Conservation (phyloP, 2,329 filamentous ascomycete species). For the Fusarium fracticaudum region DNA sequence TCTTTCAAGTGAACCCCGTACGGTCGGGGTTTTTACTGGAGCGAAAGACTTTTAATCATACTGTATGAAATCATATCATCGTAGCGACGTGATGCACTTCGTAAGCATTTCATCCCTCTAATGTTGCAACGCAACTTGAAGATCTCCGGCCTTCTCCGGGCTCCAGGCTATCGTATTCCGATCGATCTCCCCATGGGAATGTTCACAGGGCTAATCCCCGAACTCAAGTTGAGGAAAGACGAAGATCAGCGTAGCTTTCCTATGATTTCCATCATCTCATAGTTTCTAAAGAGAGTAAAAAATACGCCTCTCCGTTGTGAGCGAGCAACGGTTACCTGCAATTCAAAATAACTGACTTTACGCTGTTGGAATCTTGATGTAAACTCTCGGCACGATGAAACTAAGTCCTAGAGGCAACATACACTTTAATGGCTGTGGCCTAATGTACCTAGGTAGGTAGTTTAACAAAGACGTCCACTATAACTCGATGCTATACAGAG, state of each 20-base stretch:
- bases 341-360: background rate
- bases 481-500: background rate
- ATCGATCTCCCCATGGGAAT: slow-evolving; percentile 9
- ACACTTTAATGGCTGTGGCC: background rate
- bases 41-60: background rate
- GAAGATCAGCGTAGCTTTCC: background rate
- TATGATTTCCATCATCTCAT: background rate
- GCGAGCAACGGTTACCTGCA: background rate
- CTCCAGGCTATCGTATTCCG: background rate
- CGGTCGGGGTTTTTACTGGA: background rate
- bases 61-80: background rate
- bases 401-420: background rate
- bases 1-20: background rate
- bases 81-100: background rate
- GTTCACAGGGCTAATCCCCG: slow-evolving; percentile 9
- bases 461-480: background rate
- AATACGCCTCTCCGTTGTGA: background rate
- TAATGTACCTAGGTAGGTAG: background rate
- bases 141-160: slow-evolving; percentile 19
- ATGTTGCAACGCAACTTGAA: background rate
- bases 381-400: background rate
- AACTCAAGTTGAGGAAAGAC: background rate
- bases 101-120: background rate
- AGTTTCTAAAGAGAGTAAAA: background rate
- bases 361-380: background rate